Base-by-base conservation (phyloP, 2,329 filamentous ascomycete species). In the Teratosphaeriaceae sp. region DNA sequence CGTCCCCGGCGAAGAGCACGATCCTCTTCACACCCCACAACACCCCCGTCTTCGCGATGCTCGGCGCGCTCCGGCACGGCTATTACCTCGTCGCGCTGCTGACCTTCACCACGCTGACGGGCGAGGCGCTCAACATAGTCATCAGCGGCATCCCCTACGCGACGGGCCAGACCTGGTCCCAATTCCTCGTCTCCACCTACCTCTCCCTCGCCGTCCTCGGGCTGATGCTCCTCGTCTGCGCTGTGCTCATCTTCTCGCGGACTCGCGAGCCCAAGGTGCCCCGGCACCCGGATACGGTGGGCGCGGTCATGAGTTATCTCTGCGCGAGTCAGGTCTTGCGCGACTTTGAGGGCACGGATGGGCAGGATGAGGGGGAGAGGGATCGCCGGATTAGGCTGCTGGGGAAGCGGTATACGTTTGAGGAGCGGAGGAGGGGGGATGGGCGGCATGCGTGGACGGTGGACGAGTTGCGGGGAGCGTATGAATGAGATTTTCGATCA, bases 71-170 rank as follows among this genome's bases (percentile, higher is more conserved):
- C 1, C 21, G 24, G 19, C 27, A 42, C n/a, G 21, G 44, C 13
- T 49, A 53, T 36, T 46, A 38, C 43, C 41, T 47, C 42, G 37
- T 39, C 15, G 43, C 46, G 1, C 15, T 47, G 7, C 16, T 51
- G 2, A 49, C 50, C 16, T n/a, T 40, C 13, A 42, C 42, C 4
- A 51, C 49, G 1, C 37, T 50, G 11, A 22, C 42, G 1, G 44
- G 36, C 21, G 50, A 51, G 43, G 48, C 36, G 5, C 48, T 51
- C 19, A 51, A 40, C 34, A 45, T 53, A 8, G 49, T 51, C 19
- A 50, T 53, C 36, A 36, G 33, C 3, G 47, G 51, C 6, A 45
- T 53, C 2, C 51, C 51, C 2, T 53, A 44, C 29, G 42, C 40
- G 2, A 47, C 42, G 2, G 50, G 48, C 9, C 48, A 53, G 27